Evolutionary conservation across 1,139 yeast species (phyloP).

Genomic region (Blastobotrys proliferans): DNA sequence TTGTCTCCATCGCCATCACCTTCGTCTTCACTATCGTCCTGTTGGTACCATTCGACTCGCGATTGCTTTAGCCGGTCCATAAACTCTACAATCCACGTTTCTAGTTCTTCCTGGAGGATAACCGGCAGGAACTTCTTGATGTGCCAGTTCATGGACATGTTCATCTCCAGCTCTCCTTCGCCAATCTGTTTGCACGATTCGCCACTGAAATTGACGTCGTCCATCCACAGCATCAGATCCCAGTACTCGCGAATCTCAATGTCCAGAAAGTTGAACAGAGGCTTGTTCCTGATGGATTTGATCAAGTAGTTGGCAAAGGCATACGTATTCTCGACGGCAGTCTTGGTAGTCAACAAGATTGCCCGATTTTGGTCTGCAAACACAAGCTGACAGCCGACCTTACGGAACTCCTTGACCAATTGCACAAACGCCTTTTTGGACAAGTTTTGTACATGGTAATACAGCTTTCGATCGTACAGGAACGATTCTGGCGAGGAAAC

Average conservation of each 20-base stretch:
- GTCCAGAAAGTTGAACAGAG: slow-evolving; percentile 79
- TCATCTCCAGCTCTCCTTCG: slow-evolving; percentile 49
- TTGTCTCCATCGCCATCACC: slow-evolving; percentile 31
- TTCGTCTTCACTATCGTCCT: slow-evolving; percentile 35
- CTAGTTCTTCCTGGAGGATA: slow-evolving; percentile 75
- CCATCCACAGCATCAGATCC: slow-evolving; percentile 95
- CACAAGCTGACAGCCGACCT: slow-evolving; percentile 72
- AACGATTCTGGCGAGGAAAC: slow-evolving; percentile 69
- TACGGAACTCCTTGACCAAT: slow-evolving; percentile 71
- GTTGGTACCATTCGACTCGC: slow-evolving; percentile 38
- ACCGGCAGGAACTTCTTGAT: slow-evolving; percentile 69
- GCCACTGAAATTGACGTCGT: slow-evolving; percentile 83
- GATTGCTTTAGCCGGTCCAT: slow-evolving; percentile 61
- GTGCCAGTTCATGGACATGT: slow-evolving; percentile 75
- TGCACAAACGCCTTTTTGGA: slow-evolving; percentile 82
- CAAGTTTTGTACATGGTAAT: slow-evolving; percentile 82
- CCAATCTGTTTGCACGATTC: slow-evolving; percentile 50
- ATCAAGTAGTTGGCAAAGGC: slow-evolving; percentile 89
- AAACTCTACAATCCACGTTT: slow-evolving; percentile 78
- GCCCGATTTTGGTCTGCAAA: slow-evolving; percentile 79
- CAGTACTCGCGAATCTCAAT: slow-evolving; percentile 72
- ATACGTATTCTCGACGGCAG: slow-evolving; percentile 80
- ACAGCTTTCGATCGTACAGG: slow-evolving; percentile 73
- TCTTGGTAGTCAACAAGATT: slow-evolving; percentile 68
- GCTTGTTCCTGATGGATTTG: slow-evolving; percentile 74